phyloP scores from a whole-genome alignment of 345 rosid species.

The Citrus sinensis region DVS_A1.0 CM039168.1:26708501-26709000 shows the following conservation, averaged over 20 bases:
- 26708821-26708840: background rate
- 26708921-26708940: background rate
- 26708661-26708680: background rate
- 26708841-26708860: background rate
- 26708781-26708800: conserved; percentile 52
- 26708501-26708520: background rate
- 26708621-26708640: conserved; percentile 69
- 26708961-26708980: conserved; percentile 88
- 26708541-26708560: conserved; percentile 53
- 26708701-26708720: conserved; percentile 15
- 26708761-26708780: conserved; percentile 71
- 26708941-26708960: conserved; percentile 44
- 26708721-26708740: conserved; percentile 64
- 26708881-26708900: background rate
- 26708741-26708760: conserved; percentile 50
- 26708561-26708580: conserved; percentile 48
- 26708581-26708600: conserved; percentile 57
- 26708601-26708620: conserved; percentile 81
- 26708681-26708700: background rate
- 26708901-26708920: background rate
- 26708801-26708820: conserved; percentile 49
- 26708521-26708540: background rate
- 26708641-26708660: background rate
- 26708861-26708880: background rate
- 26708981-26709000: conserved; percentile 72